Evolutionary conservation across 2,329 filamentous ascomycete species (phyloP).

Genomic region (Fusarium brevicatenulatum): DNA sequence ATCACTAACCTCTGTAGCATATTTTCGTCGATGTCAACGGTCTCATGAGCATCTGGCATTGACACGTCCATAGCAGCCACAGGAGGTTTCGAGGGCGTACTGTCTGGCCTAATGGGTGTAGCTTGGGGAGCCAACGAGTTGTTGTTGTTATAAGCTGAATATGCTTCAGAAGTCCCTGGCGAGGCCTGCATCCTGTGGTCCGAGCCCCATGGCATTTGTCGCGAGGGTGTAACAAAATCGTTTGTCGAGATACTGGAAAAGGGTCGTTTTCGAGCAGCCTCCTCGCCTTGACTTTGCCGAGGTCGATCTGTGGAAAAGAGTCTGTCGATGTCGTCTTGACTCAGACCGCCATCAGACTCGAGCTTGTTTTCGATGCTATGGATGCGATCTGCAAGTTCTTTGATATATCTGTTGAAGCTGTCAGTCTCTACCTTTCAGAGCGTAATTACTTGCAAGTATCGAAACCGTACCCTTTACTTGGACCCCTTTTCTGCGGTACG

Average conservation of each 20-base stretch:
- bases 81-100: slow-evolving; percentile 50
- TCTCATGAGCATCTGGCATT: slow-evolving; percentile 48
- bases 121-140: slow-evolving; percentile 60
- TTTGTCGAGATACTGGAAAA: slow-evolving; percentile 60
- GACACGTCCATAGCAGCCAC: slow-evolving; percentile 49
- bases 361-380: slow-evolving; percentile 85
- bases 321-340: slow-evolving; percentile 59
- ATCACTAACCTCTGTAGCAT: slow-evolving; percentile 57
- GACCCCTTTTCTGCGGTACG: slow-evolving; percentile 87
- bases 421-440: slow-evolving; percentile 6
- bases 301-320: slow-evolving; percentile 51
- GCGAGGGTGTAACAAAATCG: slow-evolving; percentile 53
- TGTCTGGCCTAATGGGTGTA: slow-evolving; percentile 52
- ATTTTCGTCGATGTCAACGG: slow-evolving; percentile 55
- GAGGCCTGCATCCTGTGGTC: slow-evolving; percentile 59
- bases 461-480: slow-evolving; percentile 79
- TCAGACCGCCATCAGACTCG: slow-evolving; percentile 59
- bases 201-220: slow-evolving; percentile 59
- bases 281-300: slow-evolving; percentile 48
- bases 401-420: slow-evolving; percentile 76
- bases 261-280: slow-evolving; percentile 56
- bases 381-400: slow-evolving; percentile 87
- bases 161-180: slow-evolving; percentile 49
- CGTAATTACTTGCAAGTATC: background rate
- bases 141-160: slow-evolving; percentile 50